phyloP scores from a whole-genome alignment of 495 filamentous ascomycete genomes.

The Haplographium delicatum region DNA sequence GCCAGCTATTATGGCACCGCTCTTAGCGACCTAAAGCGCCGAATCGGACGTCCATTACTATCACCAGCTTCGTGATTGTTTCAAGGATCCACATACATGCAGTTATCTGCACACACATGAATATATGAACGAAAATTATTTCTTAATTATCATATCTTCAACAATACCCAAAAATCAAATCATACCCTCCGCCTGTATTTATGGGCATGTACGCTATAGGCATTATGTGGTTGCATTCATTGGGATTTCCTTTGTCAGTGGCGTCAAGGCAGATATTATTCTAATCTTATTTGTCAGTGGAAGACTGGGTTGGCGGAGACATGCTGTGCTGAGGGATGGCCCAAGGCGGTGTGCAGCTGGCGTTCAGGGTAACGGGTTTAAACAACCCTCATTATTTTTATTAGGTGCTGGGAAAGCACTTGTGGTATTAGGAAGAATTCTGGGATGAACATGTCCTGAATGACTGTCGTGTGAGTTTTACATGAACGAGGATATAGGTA shows the following conservation, averaged over 20 bases:
- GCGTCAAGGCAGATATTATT: slow-evolving; percentile 11
- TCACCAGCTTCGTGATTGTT: not conserved
- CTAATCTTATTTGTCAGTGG: slow-evolving; percentile 12
- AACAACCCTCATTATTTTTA: not conserved
- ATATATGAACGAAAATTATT: not conserved
- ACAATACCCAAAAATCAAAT: slow-evolving; percentile 2
- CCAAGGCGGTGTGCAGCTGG: slow-evolving; percentile 11
- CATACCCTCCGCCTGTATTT: slow-evolving; percentile 8
- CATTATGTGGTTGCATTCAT: slow-evolving; percentile 19
- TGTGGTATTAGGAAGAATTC: not conserved
- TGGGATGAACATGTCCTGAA: not conserved
- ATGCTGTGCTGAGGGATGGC: slow-evolving; percentile 10
- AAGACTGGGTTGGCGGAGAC: not conserved
- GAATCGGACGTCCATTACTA: slow-evolving; percentile 8
- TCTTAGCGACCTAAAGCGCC: slow-evolving; percentile 7
- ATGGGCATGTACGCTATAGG: slow-evolving; percentile 22
- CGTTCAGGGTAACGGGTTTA: slow-evolving; percentile 10
- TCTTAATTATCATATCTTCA: not conserved
- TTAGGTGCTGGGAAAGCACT: not conserved
- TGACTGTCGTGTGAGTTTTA: not conserved
- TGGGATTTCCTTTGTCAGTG: slow-evolving; percentile 22
- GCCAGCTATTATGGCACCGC: slow-evolving; percentile 2
- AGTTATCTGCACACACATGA: not conserved
- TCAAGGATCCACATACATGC: slow-evolving; percentile 2
- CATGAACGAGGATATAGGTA: no score